phyloP scores from a whole-genome alignment of 2,329 filamentous ascomycete species.

The Xylaria multiplex region DNA sequence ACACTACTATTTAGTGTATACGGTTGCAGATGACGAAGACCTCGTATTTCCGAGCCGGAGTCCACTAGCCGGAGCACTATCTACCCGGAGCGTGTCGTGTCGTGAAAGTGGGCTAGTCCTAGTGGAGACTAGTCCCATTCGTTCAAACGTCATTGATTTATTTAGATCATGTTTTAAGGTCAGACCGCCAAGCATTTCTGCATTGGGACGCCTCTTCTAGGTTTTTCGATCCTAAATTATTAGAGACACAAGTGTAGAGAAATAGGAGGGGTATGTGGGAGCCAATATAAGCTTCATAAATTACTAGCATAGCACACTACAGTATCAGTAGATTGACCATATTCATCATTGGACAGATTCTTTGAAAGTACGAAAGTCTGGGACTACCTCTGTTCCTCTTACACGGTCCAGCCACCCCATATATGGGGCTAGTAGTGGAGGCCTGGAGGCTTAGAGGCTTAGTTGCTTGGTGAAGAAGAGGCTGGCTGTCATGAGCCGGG shows the following conservation, averaged over 20 bases:
- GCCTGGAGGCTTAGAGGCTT: constrained; percentile 17
- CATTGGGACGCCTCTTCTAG: background rate
- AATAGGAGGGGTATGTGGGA: too few species aligned
- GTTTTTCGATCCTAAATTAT: background rate
- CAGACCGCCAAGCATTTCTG: constrained; percentile 5
- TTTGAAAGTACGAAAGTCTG: background rate
- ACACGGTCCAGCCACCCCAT: constrained; percentile 2
- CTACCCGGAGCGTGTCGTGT: background rate
- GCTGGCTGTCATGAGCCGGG: constrained; percentile 19
- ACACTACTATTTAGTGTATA: too few species aligned
- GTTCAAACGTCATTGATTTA: constrained; percentile 18
- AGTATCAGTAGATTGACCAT: too few species aligned
- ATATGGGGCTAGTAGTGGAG: constrained; percentile 15
- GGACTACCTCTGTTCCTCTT: background rate
- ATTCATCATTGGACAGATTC: too few species aligned
- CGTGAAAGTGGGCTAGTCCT: constrained; percentile 9
- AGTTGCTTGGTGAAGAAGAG: background rate
- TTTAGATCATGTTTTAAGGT: background rate
- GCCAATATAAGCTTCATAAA: too few species aligned
- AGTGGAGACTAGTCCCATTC: background rate
- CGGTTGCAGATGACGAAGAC: constrained; percentile 16
- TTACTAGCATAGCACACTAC: too few species aligned
- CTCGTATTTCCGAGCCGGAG: constrained; percentile 31
- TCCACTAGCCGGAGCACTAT: constrained; percentile 1
- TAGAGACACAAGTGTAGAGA: too few species aligned